Conservation (phyloP, 768 basidiomycete genomes). For the Gloeophyllum trabeum region DNA sequence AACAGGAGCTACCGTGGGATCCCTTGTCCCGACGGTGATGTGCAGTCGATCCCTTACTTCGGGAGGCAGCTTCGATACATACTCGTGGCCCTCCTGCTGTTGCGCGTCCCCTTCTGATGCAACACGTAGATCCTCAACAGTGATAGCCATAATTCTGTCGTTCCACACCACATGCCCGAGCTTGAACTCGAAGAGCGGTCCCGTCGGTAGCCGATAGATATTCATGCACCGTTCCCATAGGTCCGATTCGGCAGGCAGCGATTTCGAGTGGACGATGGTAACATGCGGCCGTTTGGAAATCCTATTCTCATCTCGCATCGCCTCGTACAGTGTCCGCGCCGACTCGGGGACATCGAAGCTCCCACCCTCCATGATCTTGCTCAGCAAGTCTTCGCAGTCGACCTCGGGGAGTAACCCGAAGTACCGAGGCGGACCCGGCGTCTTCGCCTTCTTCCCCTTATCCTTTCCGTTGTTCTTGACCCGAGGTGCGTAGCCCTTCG, state of each 20-base stretch:
- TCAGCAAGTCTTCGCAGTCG: constrained; percentile 41
- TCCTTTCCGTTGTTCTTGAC: constrained; percentile 19
- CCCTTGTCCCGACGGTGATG: constrained; percentile 75
- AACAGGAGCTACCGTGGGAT: constrained; percentile 39
- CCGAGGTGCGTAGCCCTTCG: constrained; percentile 28
- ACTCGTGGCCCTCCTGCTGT: constrained; percentile 29
- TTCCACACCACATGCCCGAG: constrained; percentile 66
- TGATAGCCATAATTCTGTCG: constrained; percentile 68
- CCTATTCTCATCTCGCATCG: constrained; percentile 31
- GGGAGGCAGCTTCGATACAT: constrained; percentile 34
- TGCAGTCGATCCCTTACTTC: constrained; percentile 50
- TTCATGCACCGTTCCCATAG: constrained; percentile 43
- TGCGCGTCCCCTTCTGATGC: constrained; percentile 16
- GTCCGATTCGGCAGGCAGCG: constrained; percentile 18
- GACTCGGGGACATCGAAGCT: constrained; percentile 17
- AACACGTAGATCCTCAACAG: constrained; percentile 47
- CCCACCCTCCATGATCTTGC: constrained; percentile 20
- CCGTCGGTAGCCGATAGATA: constrained; percentile 23
- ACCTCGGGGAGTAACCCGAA: constrained; percentile 72
- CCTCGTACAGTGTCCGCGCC: constrained; percentile 33
- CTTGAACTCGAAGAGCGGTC: constrained; percentile 49
- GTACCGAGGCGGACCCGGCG: constrained; percentile 65
- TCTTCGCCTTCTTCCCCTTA: constrained; percentile 18
- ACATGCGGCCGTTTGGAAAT: constrained; percentile 65
- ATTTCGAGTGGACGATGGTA: constrained; percentile 70